phyloP scores from a whole-genome alignment of 1,139 yeast genomes.

The Saccharomyces hybrid region DNA sequence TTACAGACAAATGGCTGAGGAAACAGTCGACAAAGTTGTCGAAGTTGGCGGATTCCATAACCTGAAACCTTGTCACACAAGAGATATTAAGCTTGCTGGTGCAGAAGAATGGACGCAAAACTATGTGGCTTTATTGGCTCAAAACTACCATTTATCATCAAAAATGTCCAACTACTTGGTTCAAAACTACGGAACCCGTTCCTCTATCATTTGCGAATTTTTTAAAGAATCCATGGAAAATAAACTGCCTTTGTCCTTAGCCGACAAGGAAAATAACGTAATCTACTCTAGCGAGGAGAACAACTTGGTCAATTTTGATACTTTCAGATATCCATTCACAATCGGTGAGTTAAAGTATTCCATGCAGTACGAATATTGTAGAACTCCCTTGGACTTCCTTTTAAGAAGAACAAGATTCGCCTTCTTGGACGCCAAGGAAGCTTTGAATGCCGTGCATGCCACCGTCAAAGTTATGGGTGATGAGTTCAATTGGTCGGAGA shows the following conservation, averaged over 20 bases:
- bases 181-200: constrained; percentile 83
- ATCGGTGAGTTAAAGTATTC: constrained; percentile 87
- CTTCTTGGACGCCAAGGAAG: constrained; percentile 81
- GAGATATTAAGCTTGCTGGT: constrained; percentile 63
- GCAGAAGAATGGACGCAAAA: constrained; percentile 66
- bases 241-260: constrained; percentile 56
- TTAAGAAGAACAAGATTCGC: constrained; percentile 93
- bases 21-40: constrained; percentile 73
- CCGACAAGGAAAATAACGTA: constrained; percentile 33
- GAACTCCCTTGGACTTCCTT: constrained; percentile 83
- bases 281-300: constrained; percentile 11
- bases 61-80: constrained; percentile 56
- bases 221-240: constrained; percentile 47
- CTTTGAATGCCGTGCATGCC: constrained; percentile 71
- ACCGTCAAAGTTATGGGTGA: constrained; percentile 80
- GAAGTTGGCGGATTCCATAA: constrained; percentile 37
- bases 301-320: constrained; percentile 23
- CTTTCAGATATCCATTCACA: constrained; percentile 80
- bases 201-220: constrained; percentile 67
- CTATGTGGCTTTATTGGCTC: constrained; percentile 72
- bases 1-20: constrained; percentile 96
- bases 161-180: constrained; percentile 77
- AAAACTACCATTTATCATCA: constrained; percentile 66
- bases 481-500: constrained; percentile 67
- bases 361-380: constrained; percentile 72